Evolutionary conservation across 2,329 filamentous ascomycete genomes (phyloP), one percentile per base, ranked within the genome.

Genomic region (Fusarium lateritium): DNA sequence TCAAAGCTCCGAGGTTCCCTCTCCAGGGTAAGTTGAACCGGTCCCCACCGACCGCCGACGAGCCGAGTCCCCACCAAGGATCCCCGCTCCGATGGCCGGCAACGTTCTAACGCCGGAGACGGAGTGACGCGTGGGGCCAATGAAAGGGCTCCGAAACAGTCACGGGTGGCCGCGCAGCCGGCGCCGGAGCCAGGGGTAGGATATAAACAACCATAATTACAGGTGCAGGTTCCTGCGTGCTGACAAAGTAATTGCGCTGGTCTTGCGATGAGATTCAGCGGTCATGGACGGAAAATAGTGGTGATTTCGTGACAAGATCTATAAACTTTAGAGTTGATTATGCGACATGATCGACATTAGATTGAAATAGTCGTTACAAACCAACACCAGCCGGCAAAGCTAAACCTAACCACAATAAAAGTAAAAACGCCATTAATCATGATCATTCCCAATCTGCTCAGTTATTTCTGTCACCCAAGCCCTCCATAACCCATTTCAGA

Each of bases 51-150:
- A 44, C n/a, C 58, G 9, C 60, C 60, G 60, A 63, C 26, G 44
- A 57, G 19, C 60, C 50, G 59, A 31, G 46, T 24, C 39, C 6
- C 39, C 47, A 40, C 24, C 24, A 9, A 34, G 44, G 14, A 31
- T 13, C 54, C 63, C 60, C 70, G 56, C 71, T 68, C 71, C 70
- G 71, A 73, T 63, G 59, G 65, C 70, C 71, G 70, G 70, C 47
- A 50, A 8, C 15, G 17, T 26, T 49, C 10, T 39, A 44, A 45
- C 31, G 13, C 57, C 56, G 67, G 65, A 47, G 65, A 49, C 59
- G 65, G 65, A 68, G 43, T 54, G 11, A 21, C 11, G 15, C 26
- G 44, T 47, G 59, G 60, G 53, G 59, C 63, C 59, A 71, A 57
- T 62, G 19, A 65, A 61, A 54, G 36, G 24, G 17, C 31, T 40